A percentile compares a stretch with the other conserved stretches of the same genome.
These are phyloP conservation scores for Penicillium oxalicum DNA, from an alignment of 2,329 filamentous ascomycete genomes.

Conservation along the genomic window DNA sequence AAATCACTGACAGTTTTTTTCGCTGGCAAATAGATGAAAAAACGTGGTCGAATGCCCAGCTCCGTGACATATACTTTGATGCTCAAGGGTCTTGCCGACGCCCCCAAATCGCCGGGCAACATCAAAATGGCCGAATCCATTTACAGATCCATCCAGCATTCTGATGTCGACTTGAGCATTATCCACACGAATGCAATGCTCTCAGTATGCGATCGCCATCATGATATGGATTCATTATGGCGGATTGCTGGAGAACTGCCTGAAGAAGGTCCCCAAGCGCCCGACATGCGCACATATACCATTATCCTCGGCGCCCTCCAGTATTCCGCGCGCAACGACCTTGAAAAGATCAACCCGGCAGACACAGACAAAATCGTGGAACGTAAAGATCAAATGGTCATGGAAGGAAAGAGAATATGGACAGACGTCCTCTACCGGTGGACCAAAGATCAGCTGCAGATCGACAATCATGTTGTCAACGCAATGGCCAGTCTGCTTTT, in stretches of 20 bases:
- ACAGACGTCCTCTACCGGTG: constrained; percentile 70
- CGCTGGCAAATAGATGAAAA: constrained; percentile 70
- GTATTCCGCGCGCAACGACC: constrained; percentile 34
- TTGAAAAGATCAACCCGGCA: constrained; percentile 26
- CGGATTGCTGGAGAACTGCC: constrained; percentile 67
- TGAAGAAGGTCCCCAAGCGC: constrained; percentile 54
- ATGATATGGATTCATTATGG: constrained; percentile 76
- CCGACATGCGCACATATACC: constrained; percentile 70
- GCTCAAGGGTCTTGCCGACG: constrained; percentile 65
- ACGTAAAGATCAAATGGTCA: constrained; percentile 43
- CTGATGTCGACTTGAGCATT: constrained; percentile 62
- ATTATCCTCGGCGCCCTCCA: constrained; percentile 75
- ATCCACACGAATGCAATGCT: constrained; percentile 88
- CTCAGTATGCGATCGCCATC: constrained; percentile 67
- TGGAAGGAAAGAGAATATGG: constrained; percentile 72
- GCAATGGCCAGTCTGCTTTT: constrained; percentile 77
- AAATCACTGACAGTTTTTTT: neutral
- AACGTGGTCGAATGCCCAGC: constrained; percentile 74
- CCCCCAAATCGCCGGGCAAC: constrained; percentile 47
- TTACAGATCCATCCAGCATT: constrained; percentile 68
- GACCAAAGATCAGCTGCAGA: constrained; percentile 60
- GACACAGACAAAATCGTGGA: constrained; percentile 23
- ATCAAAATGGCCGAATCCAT: constrained; percentile 65
- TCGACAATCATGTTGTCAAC: constrained; percentile 75
- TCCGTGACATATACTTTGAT: constrained; percentile 78